These are phyloP conservation scores for Aspergillus panamensis DNA, from an alignment of 495 filamentous ascomycete species.

Conservation along the genomic window DNA sequence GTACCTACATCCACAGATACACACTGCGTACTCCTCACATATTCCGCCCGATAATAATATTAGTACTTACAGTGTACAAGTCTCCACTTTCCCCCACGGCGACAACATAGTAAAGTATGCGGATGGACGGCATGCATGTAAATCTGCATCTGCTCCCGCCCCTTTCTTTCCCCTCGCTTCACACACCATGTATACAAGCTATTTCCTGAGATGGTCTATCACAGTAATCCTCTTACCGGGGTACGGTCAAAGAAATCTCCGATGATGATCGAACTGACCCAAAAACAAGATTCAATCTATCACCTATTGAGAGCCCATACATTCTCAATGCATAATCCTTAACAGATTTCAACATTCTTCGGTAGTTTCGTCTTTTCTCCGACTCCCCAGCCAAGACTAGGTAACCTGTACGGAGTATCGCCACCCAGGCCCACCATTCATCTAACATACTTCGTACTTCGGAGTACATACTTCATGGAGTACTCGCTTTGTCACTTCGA, in stretches of 20 bases:
- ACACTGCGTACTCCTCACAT: neutral
- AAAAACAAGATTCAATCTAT: neutral
- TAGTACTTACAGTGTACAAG: neutral
- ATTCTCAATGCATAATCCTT: neutral
- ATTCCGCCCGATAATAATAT: neutral
- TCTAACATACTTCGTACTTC: too few relatives aligned
- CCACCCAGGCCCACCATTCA: too few relatives aligned
- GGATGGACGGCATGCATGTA: constrained; percentile 3
- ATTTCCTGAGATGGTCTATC: neutral
- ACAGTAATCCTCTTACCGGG: neutral
- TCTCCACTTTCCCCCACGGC: neutral
- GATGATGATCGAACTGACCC: neutral
- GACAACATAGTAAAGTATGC: neutral
- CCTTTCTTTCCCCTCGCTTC: neutral
- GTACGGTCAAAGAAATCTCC: neutral
- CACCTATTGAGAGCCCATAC: neutral
- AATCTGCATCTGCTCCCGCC: neutral
- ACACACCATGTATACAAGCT: neutral
- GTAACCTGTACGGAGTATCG: too few relatives aligned
- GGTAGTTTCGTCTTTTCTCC: neutral
- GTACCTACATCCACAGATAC: neutral
- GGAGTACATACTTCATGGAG: too few relatives aligned
- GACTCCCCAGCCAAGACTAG: too few relatives aligned
- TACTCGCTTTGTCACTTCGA: too few relatives aligned
- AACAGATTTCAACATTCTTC: neutral